Conservation (phyloP, 148 eudicot genomes). For the Camellia sinensis region DNA sequence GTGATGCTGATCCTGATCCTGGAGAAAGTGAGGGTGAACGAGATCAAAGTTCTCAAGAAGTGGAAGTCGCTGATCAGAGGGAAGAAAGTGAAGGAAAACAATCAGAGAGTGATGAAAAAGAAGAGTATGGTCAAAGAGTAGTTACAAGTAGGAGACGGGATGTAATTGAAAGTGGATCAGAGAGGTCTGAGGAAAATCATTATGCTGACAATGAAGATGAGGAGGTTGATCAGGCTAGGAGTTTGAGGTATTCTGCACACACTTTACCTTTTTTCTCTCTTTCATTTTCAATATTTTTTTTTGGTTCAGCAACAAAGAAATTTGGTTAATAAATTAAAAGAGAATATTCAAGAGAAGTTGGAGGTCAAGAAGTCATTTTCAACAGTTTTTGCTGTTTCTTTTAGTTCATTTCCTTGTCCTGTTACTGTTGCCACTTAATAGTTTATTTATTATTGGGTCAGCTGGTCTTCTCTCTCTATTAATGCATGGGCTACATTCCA, state of each 20-base stretch:
- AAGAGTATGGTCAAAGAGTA: constrained; percentile 62
- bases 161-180: constrained; percentile 80
- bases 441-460: background rate
- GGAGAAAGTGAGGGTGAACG: constrained; percentile 89
- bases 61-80: constrained; percentile 67
- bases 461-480: background rate
- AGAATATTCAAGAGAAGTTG: too few relatives aligned
- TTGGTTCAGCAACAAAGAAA: too few relatives aligned
- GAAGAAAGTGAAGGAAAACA: constrained; percentile 83
- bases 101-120: constrained; percentile 76
- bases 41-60: constrained; percentile 86
- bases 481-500: background rate
- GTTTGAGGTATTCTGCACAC: constrained; percentile 48
- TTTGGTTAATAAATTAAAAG: too few relatives aligned
- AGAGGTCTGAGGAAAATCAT: constrained; percentile 77
- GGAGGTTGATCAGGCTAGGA: constrained; percentile 84
- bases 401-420: background rate
- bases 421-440: background rate
- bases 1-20: constrained; percentile 54
- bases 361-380: too few relatives aligned
- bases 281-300: background rate
- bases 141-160: constrained; percentile 81
- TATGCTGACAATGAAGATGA: constrained; percentile 84
- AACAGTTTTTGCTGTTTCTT: background rate
- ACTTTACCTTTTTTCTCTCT: background rate